A percentile compares a stretch with the other conserved stretches of the same genome.
These are phyloP conservation scores for Cladophialophora yegresii DNA, from an alignment of 2,329 filamentous ascomycete species.

Conservation along the genomic window DNA sequence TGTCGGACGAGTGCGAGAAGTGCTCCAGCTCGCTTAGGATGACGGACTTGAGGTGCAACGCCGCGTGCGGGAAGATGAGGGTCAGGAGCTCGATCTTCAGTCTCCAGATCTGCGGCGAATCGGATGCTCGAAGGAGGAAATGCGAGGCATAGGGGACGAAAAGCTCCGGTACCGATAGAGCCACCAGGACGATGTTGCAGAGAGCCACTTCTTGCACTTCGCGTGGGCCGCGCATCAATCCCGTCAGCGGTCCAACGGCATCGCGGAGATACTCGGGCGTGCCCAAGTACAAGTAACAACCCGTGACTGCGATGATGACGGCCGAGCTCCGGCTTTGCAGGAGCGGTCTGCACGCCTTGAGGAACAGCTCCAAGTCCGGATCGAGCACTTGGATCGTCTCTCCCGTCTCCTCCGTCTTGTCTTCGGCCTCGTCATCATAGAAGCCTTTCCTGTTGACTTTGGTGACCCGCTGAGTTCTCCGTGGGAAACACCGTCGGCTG, in stretches of 20 bases:
- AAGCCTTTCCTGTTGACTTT: slow-evolving; percentile 68
- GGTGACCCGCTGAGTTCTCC: slow-evolving; percentile 60
- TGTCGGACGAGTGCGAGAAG: slow-evolving; percentile 75
- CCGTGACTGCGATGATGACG: slow-evolving; percentile 82
- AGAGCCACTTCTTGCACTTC: slow-evolving; percentile 89
- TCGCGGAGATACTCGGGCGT: slow-evolving; percentile 72
- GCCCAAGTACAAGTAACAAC: slow-evolving; percentile 82
- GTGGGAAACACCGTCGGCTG: slow-evolving; percentile 82
- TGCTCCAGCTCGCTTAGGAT: slow-evolving; percentile 92
- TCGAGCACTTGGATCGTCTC: slow-evolving; percentile 68
- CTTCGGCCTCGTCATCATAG: slow-evolving; percentile 71
- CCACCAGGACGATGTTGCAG: slow-evolving; percentile 94
- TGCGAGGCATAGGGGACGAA: slow-evolving; percentile 88
- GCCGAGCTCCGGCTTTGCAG: slow-evolving; percentile 91
- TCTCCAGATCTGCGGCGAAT: slow-evolving; percentile 79
- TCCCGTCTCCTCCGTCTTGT: slow-evolving; percentile 46
- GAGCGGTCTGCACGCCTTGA: slow-evolving; percentile 78
- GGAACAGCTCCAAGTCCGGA: slow-evolving; percentile 76
- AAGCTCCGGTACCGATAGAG: slow-evolving; percentile 70
- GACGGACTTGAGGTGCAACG: slow-evolving; percentile 74
- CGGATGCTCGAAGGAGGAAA: slow-evolving; percentile 80
- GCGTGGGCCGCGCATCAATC: slow-evolving; percentile 77
- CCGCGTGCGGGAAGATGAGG: slow-evolving; percentile 82
- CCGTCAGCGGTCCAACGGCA: slow-evolving; percentile 80
- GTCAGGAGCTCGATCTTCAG: slow-evolving; percentile 90